phyloP scores from a whole-genome alignment of 768 basidiomycete genomes.

The Naganishia vaughanmartiniae region DNA sequence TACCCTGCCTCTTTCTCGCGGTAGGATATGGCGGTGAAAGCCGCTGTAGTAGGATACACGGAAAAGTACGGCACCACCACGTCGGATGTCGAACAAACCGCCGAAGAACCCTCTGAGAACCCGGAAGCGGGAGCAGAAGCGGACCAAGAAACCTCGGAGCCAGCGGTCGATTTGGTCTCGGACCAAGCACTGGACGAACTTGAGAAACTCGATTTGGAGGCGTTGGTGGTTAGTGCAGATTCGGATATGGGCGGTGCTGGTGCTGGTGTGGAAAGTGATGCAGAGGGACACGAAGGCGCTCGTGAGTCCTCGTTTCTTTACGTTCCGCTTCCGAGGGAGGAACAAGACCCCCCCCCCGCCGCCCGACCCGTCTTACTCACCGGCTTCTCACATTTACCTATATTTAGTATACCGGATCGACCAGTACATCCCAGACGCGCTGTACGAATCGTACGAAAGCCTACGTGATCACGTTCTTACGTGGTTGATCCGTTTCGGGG shows the following conservation, averaged over 20 bases:
- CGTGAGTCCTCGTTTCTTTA: conserved; percentile 57
- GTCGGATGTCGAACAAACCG: not conserved
- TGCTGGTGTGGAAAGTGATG: conserved; percentile 53
- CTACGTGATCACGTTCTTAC: conserved; percentile 63
- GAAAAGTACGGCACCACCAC: conserved; percentile 42
- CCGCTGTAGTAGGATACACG: conserved; percentile 93
- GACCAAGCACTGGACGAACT: conserved; percentile 59
- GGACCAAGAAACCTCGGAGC: conserved; percentile 44
- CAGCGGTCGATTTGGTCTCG: conserved; percentile 29
- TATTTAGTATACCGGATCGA: conserved; percentile 73
- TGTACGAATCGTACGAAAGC: conserved; percentile 70
- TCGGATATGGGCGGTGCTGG: conserved; percentile 57
- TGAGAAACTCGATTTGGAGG: conserved; percentile 64
- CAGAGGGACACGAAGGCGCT: conserved; percentile 52
- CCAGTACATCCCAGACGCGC: conserved; percentile 78
- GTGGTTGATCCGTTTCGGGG: conserved; percentile 65
- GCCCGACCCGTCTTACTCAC: not conserved
- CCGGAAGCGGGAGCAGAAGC: conserved; percentile 29
- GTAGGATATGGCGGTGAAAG: conserved; percentile 93
- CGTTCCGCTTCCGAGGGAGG: no score
- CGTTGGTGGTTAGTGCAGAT: conserved; percentile 74
- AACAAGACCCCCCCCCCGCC: no score
- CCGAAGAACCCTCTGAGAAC: not conserved
- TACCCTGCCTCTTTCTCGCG: no score
- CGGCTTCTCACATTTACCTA: not conserved